phyloP scores from a whole-genome alignment of 225 moss, liverwort and hornwort species.

The Physcomitrellopsis africana region DNA sequence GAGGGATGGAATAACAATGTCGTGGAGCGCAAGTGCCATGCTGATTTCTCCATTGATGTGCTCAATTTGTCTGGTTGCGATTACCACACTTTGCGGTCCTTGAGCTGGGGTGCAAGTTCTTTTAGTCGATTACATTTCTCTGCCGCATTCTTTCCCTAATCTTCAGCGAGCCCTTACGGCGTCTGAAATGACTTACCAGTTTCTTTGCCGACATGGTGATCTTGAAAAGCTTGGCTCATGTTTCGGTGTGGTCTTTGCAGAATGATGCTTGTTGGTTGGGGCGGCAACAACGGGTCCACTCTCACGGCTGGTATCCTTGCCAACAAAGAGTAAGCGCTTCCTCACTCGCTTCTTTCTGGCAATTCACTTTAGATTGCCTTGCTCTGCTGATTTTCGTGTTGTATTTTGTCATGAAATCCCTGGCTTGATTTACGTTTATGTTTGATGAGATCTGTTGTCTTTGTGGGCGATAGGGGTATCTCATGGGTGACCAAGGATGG shows the following conservation, averaged over 20 bases:
- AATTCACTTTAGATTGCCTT: neutral
- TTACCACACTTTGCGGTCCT: too few relatives aligned
- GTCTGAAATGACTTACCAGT: too few relatives aligned
- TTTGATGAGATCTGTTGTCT: neutral
- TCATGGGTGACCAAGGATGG: conserved; percentile 99
- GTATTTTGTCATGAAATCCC: neutral
- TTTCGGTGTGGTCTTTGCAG: conserved; percentile 42
- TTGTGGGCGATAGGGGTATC: conserved; percentile 65
- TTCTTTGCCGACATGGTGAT: too few relatives aligned
- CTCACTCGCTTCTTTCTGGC: neutral
- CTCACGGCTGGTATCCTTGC: conserved; percentile 90
- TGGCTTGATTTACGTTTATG: neutral
- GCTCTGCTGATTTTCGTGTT: too few relatives aligned
- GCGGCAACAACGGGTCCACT: conserved; percentile 94
- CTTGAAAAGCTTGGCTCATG: neutral
- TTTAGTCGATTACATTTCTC: too few relatives aligned
- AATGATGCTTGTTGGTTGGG: conserved; percentile 98
- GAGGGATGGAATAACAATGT: too few relatives aligned
- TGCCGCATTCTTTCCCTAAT: too few relatives aligned
- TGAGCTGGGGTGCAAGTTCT: too few relatives aligned
- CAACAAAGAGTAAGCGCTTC: conserved; percentile 74
- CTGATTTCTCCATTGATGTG: too few relatives aligned
- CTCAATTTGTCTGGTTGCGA: too few relatives aligned
- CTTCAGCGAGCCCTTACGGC: too few relatives aligned
- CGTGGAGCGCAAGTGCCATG: too few relatives aligned